Conservation (phyloP, 805 yeast genomes). For the Debaryomyces prosopidis region DNA sequence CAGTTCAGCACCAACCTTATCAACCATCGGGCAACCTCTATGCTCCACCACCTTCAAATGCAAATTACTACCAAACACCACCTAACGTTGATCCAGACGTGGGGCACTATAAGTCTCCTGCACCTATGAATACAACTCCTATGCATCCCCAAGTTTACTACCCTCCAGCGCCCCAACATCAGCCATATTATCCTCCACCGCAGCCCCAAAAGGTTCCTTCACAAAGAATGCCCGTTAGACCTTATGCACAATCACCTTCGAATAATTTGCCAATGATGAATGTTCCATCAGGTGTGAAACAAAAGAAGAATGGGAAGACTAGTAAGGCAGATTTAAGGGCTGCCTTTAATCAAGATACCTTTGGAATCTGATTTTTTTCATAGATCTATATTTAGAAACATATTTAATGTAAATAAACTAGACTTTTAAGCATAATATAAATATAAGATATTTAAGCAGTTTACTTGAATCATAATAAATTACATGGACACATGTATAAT, state of each 20-base stretch:
- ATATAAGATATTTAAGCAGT: not conserved
- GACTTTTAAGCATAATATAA: too few species aligned
- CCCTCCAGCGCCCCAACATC: constrained; percentile 19
- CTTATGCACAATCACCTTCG: constrained; percentile 24
- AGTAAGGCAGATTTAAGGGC: constrained; percentile 61
- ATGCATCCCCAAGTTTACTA: constrained; percentile 7
- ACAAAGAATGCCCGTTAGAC: not conserved
- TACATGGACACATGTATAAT: not conserved
- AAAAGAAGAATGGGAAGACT: constrained; percentile 39
- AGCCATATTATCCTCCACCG: constrained; percentile 11
- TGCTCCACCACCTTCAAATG: not conserved
- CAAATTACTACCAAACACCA: not conserved
- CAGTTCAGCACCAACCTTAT: constrained; percentile 3
- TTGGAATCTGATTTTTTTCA: constrained; percentile 55
- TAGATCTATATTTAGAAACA: too few species aligned
- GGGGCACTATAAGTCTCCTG: not conserved
- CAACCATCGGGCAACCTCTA: constrained; percentile 1
- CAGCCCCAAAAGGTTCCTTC: constrained; percentile 2
- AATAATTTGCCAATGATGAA: constrained; percentile 46
- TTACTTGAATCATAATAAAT: constrained; percentile 3
- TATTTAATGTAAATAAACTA: too few species aligned
- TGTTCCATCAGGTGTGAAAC: constrained; percentile 45
- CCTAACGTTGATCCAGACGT: not conserved
- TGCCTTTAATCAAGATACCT: constrained; percentile 64
- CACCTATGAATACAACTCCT: not conserved